Evolutionary conservation across 2,329 filamentous ascomycete genomes (phyloP), one percentile per base, ranked within the genome.

Genomic region (Penicillium verrucosum): DNA sequence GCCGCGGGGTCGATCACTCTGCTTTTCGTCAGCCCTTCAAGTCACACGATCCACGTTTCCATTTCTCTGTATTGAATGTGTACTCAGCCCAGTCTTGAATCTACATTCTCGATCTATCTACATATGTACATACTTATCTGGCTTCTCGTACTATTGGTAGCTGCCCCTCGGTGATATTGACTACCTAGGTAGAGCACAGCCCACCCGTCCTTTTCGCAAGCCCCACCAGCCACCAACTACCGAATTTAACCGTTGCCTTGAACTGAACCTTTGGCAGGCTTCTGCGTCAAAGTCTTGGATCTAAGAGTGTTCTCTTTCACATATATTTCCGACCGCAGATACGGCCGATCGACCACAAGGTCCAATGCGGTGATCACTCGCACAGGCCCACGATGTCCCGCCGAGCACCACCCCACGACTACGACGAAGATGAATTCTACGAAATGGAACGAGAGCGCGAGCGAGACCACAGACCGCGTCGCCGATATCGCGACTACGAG

Each of bases 371-470:
- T 46, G 48, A 41, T 52, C 27, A 37, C 36, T 25, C 36, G 36
- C 48, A 37, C 32, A 18, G 6, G 7, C 34, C 32, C 52, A 58
- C 51, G 43, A 75, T 75, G 72, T 65, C 71, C 48, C 71, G 70
- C 50, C 70, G 67, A 44, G 47, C 56, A 29, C 68, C 62, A 23
- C 63, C 59, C 14, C 61, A 61, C 18, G 69, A 69, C 9, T 64
- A 68, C 30, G 72, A 71, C 44, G 70, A 72, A 60, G 58, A 65
- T 54, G 48, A 65, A 58, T 55, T 63, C 5, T 70, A 67, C 46
- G 69, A 64, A 16, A 36, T 50, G 34, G 63, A 73, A 43, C 63
- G 65, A 32, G 68, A 73, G 47, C 61, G 58, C 25, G 66, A 65
- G 30, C 56, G 63, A 44, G 63, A 70, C 36, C 54, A 50, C 9